Percentiles rank a stretch among this genome's conserved stretches.
Conservation (phyloP, 2,329 filamentous ascomycete species). For the Incumbomyces lentus region DNA sequence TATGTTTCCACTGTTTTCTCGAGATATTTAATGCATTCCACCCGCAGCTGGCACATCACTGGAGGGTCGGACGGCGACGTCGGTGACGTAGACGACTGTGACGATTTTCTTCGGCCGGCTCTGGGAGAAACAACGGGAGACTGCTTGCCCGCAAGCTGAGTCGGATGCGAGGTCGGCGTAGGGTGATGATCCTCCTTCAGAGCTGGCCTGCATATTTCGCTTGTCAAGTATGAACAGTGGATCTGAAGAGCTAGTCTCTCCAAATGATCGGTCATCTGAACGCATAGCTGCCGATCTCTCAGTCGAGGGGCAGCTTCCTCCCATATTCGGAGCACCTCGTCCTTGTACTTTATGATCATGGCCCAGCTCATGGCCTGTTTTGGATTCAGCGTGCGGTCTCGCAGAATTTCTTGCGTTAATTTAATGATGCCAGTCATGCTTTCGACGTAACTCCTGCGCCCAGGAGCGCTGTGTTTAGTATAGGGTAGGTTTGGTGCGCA, state of each 20-base stretch:
- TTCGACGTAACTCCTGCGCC: slow-evolving; percentile 47
- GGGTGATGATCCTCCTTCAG: slow-evolving; percentile 37
- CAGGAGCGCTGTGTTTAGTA: slow-evolving; percentile 36
- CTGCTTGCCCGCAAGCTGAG: slow-evolving; percentile 11
- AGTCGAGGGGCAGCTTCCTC: slow-evolving; percentile 48
- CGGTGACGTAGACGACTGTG: slow-evolving; percentile 7
- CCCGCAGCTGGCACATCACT: slow-evolving; percentile 30
- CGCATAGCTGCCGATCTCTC: slow-evolving; percentile 40
- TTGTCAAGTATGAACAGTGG: slow-evolving; percentile 52
- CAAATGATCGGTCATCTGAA: slow-evolving; percentile 39
- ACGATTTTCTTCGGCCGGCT: slow-evolving; percentile 9
- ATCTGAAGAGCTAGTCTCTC: slow-evolving; percentile 52
- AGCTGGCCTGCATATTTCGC: slow-evolving; percentile 51
- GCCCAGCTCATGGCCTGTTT: slow-evolving; percentile 43
- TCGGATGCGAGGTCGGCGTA: slow-evolving; percentile 15
- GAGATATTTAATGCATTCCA: slow-evolving; percentile 46
- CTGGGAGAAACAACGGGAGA: slow-evolving; percentile 11
- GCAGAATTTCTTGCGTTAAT: slow-evolving; percentile 47
- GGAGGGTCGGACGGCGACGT: slow-evolving; percentile 11
- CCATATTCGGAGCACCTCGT: slow-evolving; percentile 48
- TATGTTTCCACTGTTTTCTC: slow-evolving; percentile 50
- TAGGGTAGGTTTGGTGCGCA: slow-evolving; percentile 42
- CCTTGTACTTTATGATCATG: slow-evolving; percentile 46
- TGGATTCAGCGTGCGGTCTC: slow-evolving; percentile 45
- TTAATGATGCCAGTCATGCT: slow-evolving; percentile 47